These are phyloP conservation scores for Coemansia erecta DNA, from an alignment of 192 early-diverging fungal species.

Conservation along the genomic window DNA sequence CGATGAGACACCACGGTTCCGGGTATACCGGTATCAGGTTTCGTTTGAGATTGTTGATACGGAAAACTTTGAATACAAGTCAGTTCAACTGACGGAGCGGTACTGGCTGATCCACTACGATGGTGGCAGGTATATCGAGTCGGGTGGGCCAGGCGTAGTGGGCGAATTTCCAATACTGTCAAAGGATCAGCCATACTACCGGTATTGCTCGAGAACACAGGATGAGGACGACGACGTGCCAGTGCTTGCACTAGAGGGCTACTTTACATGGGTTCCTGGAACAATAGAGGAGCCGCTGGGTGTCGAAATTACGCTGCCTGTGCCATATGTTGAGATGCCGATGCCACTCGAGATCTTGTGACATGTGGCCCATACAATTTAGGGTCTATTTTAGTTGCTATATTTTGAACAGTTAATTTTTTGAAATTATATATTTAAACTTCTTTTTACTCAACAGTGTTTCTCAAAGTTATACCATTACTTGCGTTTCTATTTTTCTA, in stretches of 20 bases:
- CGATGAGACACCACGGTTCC: constrained; percentile 27
- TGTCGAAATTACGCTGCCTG: constrained; percentile 19
- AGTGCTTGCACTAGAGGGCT: constrained; percentile 33
- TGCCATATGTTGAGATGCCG: constrained; percentile 35
- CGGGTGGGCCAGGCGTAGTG: constrained; percentile 26
- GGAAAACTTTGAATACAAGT: constrained; percentile 14
- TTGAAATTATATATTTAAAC: too few relatives aligned
- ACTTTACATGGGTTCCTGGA: constrained; percentile 43
- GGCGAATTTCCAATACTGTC: constrained; percentile 37
- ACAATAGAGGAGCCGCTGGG: constrained; percentile 33
- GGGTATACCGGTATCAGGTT: constrained; percentile 44
- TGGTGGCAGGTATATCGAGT: constrained; percentile 17
- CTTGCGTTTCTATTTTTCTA: neutral
- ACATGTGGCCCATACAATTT: neutral
- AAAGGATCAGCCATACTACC: constrained; percentile 18
- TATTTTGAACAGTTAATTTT: too few relatives aligned
- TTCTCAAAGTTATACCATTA: too few relatives aligned
- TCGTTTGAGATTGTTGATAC: constrained; percentile 32
- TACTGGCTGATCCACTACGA: constrained; percentile 31
- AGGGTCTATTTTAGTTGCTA: too few relatives aligned
- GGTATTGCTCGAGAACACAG: constrained; percentile 39
- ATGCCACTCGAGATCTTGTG: constrained; percentile 26
- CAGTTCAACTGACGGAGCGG: constrained; percentile 34
- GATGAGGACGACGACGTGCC: constrained; percentile 25
- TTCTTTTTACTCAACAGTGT: too few relatives aligned